Evolutionary conservation across 129 eudicot species (phyloP).

Genomic region (Flaveria robusta): DNA sequence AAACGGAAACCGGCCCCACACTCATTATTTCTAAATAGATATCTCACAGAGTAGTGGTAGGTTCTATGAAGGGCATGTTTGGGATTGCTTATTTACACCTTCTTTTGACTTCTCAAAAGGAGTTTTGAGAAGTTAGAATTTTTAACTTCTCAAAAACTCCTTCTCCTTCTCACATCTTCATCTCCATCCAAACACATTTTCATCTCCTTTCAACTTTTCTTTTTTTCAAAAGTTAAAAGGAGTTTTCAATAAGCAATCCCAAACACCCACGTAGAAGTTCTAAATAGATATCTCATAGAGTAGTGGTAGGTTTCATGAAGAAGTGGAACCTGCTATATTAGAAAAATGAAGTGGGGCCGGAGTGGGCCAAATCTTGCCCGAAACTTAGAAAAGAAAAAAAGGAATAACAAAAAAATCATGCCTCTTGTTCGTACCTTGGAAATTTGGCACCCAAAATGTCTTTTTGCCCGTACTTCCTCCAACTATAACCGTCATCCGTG

Average conservation of each 20-base stretch:
- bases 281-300: neutral
- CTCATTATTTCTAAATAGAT: neutral
- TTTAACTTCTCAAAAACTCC: no score
- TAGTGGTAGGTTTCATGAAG: neutral
- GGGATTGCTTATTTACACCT: no score
- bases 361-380: neutral
- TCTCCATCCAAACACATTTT: no score
- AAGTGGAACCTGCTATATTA: no score
- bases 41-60: neutral
- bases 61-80: no score
- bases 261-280: no score
- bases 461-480: conserved; percentile 98
- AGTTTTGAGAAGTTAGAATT: no score
- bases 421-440: conserved; percentile 38
- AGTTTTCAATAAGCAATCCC: no score
- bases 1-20: conserved; percentile 18
- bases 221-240: no score
- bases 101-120: no score
- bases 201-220: no score
- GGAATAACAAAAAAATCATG: neutral
- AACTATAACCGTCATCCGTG: conserved; percentile 76
- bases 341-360: neutral
- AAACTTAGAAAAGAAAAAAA: neutral
- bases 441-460: conserved; percentile 80
- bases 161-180: no score